A percentile compares a stretch with the other conserved stretches of the same genome.
Evolutionary conservation across 345 rosid genomes (phyloP).

Genomic region (Schrenkiella parvula): DNA sequence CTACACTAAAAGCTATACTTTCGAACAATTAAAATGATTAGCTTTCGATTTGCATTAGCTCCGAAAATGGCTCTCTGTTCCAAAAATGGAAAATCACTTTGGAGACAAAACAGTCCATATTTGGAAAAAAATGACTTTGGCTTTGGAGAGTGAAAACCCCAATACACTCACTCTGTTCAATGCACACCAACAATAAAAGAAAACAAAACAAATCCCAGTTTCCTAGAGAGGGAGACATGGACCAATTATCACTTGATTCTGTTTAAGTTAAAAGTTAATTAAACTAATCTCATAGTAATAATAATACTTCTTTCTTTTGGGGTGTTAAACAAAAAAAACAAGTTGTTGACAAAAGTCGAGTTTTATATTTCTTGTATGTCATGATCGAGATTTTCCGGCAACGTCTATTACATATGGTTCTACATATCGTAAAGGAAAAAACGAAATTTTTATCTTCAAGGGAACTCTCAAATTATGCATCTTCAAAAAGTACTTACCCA

Average conservation of each 20-base stretch:
- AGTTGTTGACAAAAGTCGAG: not conserved
- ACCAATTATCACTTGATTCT: conserved; percentile 24
- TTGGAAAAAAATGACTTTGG: conserved; percentile 35
- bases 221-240: conserved; percentile 25
- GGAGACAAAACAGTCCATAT: conserved; percentile 31
- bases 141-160: not conserved
- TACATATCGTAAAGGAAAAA: not conserved
- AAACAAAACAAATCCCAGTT: not conserved
- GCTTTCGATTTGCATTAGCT: not conserved
- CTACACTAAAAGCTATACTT: not conserved
- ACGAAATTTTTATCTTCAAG: not conserved
- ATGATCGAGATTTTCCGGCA: not conserved
- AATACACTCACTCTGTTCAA: conserved; percentile 11
- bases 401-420: not conserved
- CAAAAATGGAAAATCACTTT: conserved; percentile 28
- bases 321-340: not conserved
- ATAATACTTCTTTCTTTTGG: not conserved
- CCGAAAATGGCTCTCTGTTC: conserved; percentile 4
- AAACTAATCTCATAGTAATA: not conserved
- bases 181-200: not conserved
- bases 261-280: not conserved
- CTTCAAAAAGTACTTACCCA: not conserved
- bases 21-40: not conserved
- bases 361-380: not conserved
- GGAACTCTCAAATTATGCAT: not conserved